A percentile compares a stretch with the other conserved stretches of the same genome.
These are phyloP conservation scores for Nakazawaea wickerhamii DNA, from an alignment of 805 yeast genomes.

Conservation along the genomic window DNA sequence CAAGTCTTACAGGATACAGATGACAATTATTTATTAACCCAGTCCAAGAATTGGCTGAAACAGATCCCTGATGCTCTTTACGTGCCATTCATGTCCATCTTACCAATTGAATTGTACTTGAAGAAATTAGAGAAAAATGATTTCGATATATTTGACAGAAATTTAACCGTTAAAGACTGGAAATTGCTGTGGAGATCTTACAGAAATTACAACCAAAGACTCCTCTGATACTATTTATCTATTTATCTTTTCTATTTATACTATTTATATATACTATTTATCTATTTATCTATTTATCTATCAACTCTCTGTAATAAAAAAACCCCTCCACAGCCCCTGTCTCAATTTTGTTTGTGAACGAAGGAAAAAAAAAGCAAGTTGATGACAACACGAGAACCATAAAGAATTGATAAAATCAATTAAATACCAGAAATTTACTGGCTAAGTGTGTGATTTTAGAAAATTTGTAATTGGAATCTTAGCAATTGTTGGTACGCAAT, in stretches of 20 bases:
- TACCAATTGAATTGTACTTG: constrained; percentile 62
- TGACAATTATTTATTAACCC: constrained; percentile 23
- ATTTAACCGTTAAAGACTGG: constrained; percentile 53
- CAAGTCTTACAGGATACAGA: constrained; percentile 21
- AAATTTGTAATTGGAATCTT: background rate
- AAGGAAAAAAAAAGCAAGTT: background rate
- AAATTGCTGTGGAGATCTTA: constrained; percentile 57
- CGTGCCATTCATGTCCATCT: constrained; percentile 61
- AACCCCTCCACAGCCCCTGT: constrained; percentile 3
- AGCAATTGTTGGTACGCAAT: too few species aligned
- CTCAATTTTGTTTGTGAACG: constrained; percentile 1
- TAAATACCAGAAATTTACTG: background rate
- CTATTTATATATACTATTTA: constrained; percentile 6
- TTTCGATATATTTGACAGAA: constrained; percentile 51
- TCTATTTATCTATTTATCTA: constrained; percentile 5
- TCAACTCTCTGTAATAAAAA: too few species aligned
- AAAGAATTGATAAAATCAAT: background rate
- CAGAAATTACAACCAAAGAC: constrained; percentile 36
- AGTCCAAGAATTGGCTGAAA: constrained; percentile 33
- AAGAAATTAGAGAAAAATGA: constrained; percentile 54
- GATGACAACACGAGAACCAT: constrained; percentile 2
- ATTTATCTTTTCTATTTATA: background rate
- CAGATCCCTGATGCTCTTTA: constrained; percentile 58
- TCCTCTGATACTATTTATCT: constrained; percentile 23
- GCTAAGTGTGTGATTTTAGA: background rate